Conservation (phyloP, 306 rosid species). For the Quercus dentata region DNA sequence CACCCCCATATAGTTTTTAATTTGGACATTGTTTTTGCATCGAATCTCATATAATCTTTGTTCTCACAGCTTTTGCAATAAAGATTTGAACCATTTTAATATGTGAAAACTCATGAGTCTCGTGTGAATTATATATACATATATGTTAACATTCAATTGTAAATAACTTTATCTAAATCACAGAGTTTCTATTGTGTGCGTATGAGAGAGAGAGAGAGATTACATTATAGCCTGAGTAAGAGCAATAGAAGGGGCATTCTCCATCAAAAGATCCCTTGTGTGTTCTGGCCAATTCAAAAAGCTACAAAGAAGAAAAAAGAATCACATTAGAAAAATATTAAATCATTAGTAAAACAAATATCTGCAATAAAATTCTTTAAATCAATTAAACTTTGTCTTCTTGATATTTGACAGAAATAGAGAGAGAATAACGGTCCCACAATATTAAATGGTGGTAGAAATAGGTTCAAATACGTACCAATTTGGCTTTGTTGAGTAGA, state of each 20-base stretch:
- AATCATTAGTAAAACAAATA: not conserved
- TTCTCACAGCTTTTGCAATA: no score
- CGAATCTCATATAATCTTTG: no score
- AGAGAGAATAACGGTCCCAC: no score
- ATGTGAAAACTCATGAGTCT: no score
- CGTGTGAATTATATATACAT: no score
- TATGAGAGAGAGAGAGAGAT: not conserved
- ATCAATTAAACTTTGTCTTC: no score
- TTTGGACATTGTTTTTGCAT: no score
- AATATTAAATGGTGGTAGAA: not conserved
- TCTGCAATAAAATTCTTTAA: not conserved
- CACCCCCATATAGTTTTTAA: no score
- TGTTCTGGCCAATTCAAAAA: conserved; percentile 52
- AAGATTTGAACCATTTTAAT: no score
- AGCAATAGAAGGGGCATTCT: conserved; percentile 97
- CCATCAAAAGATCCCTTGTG: conserved; percentile 89
- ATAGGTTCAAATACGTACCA: conserved; percentile 23
- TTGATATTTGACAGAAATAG: not conserved
- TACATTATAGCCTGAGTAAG: conserved; percentile 80
- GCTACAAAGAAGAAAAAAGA: conserved; percentile 26
- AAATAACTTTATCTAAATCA: no score
- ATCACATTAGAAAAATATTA: not conserved
- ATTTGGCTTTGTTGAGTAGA: conserved; percentile 89
- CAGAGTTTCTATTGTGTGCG: no score
- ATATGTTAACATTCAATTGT: no score